Conservation (phyloP, 495 filamentous ascomycete species). For the Penicillium diatomitis region DNA sequence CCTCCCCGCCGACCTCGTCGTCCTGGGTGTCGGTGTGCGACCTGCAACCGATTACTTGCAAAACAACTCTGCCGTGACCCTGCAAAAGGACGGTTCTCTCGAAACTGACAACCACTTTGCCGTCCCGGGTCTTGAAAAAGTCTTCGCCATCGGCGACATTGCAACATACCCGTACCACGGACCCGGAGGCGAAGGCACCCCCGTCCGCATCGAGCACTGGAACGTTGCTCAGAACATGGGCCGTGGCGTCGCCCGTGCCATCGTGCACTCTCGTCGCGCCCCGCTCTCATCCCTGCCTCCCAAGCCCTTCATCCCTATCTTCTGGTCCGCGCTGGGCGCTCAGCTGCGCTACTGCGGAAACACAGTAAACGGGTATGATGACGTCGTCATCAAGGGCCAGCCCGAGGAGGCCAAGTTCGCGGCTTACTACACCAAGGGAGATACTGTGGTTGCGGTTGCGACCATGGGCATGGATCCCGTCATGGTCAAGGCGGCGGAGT, state of each 20-base stretch:
- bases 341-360: slow-evolving; percentile 92
- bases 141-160: slow-evolving; percentile 93
- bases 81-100: slow-evolving; percentile 75
- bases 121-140: slow-evolving; percentile 56
- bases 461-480: slow-evolving; percentile 85
- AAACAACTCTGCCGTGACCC: slow-evolving; percentile 52
- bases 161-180: slow-evolving; percentile 92
- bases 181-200: slow-evolving; percentile 60
- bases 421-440: slow-evolving; percentile 80
- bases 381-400: slow-evolving; percentile 66
- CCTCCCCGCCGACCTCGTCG: slow-evolving; percentile 79
- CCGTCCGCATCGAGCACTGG: slow-evolving; percentile 87
- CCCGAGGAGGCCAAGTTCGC: slow-evolving; percentile 75
- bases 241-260: slow-evolving; percentile 63
- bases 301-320: slow-evolving; percentile 79
- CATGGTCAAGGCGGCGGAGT: slow-evolving; percentile 71
- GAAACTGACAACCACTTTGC: slow-evolving; percentile 67
- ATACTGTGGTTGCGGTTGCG: slow-evolving; percentile 84
- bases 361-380: slow-evolving; percentile 72
- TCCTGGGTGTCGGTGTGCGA: slow-evolving; percentile 80
- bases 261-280: slow-evolving; percentile 41
- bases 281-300: slow-evolving; percentile 37
- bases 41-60: slow-evolving; percentile 83
- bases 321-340: slow-evolving; percentile 87
- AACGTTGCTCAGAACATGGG: slow-evolving; percentile 94